phyloP scores from a whole-genome alignment of 306 rosid species.

The Lupinus albus region DNA sequence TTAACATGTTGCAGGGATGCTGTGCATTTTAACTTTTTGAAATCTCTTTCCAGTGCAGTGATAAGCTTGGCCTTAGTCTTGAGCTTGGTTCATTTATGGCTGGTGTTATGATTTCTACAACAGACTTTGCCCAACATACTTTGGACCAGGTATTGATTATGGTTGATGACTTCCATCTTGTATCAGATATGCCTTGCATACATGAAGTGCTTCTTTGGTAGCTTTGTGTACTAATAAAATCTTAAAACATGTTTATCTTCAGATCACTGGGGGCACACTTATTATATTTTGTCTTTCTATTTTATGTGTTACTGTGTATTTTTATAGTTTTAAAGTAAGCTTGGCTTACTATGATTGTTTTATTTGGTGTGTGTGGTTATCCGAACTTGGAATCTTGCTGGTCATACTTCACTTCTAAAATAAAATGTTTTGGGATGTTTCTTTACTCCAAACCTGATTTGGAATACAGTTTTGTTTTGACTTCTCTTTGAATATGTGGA shows the following conservation, averaged over 20 bases:
- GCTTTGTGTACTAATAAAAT: not conserved
- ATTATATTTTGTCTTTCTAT: conserved; percentile 24
- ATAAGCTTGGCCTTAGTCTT: conserved; percentile 98
- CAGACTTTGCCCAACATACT: conserved; percentile 96
- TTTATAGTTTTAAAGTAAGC: no score
- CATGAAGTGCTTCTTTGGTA: not conserved
- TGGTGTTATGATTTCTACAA: conserved; percentile 96
- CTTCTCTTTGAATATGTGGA: no score
- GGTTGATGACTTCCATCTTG: conserved; percentile 23
- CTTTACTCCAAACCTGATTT: no score
- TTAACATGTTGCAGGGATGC: conserved; percentile 9
- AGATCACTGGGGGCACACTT: conserved; percentile 2
- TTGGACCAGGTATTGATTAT: conserved; percentile 78
- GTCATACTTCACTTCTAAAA: no score
- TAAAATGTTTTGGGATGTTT: no score
- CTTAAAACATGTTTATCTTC: not conserved
- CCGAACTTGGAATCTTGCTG: no score
- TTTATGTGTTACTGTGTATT: not conserved
- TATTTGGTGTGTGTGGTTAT: no score
- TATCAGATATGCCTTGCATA: conserved; percentile 14
- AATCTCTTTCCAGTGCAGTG: conserved; percentile 93
- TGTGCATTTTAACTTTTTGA: conserved; percentile 40
- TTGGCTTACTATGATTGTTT: no score
- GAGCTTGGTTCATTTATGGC: conserved; percentile 99
- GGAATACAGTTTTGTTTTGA: no score